phyloP scores from a whole-genome alignment of 1,284 basidiomycete species.

The Marasmius sp. region DNA sequence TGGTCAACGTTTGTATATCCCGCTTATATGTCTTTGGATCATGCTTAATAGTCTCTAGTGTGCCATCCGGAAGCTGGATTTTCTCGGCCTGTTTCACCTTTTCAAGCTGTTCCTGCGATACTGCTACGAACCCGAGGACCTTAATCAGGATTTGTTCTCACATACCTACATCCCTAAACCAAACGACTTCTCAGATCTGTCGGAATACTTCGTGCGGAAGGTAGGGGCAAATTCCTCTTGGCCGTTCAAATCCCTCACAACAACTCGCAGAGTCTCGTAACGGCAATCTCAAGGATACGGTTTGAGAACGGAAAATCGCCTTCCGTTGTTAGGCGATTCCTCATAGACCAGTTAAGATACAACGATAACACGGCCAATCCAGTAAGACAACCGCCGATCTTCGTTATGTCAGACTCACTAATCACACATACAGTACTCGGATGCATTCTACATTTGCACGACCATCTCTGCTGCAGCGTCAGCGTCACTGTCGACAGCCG shows the following conservation, averaged over 20 bases:
- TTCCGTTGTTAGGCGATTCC: constrained; percentile 84
- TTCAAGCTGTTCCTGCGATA: constrained; percentile 95
- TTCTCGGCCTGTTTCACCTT: constrained; percentile 92
- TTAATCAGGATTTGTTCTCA: constrained; percentile 76
- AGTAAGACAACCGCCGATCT: constrained; percentile 45
- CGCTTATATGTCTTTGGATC: not conserved
- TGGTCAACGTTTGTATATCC: constrained; percentile 70
- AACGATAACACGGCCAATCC: constrained; percentile 95
- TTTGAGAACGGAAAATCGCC: constrained; percentile 88
- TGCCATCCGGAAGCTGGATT: constrained; percentile 78
- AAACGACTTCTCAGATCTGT: constrained; percentile 90
- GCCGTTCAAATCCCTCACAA: constrained; percentile 1
- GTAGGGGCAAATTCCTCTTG: constrained; percentile 37
- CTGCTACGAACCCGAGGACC: constrained; percentile 85
- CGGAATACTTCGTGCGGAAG: constrained; percentile 95
- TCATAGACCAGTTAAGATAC: constrained; percentile 88
- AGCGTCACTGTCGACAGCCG: constrained; percentile 69
- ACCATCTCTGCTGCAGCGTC: constrained; percentile 83
- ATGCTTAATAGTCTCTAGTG: constrained; percentile 50
- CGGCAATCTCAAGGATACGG: constrained; percentile 82
- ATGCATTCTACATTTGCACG: constrained; percentile 89
- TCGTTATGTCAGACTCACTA: not conserved
- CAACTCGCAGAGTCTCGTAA: constrained; percentile 62
- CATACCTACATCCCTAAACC: constrained; percentile 88
- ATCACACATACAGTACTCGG: constrained; percentile 66